Evolutionary conservation across 2,329 filamentous ascomycete species (phyloP).

Genomic region (Colletotrichum sp.): DNA sequence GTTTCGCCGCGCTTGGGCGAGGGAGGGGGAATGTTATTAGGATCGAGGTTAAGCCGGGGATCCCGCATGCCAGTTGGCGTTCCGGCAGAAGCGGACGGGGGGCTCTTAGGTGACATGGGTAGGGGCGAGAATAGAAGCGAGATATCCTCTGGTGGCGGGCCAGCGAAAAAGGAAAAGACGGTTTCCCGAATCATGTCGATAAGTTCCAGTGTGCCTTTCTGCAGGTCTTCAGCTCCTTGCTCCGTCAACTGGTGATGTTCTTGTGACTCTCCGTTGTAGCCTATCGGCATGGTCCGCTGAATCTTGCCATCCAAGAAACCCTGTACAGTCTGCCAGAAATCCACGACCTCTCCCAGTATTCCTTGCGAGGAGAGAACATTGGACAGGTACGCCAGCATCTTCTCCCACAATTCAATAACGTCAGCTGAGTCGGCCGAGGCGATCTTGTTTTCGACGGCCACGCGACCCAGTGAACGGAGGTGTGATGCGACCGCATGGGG

Average conservation of each 20-base stretch:
- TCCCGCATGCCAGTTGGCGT: conserved; percentile 65
- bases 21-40: conserved; percentile 75
- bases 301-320: conserved; percentile 88
- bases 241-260: conserved; percentile 81
- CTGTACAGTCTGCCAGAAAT: conserved; percentile 93
- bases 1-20: conserved; percentile 81
- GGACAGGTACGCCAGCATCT: conserved; percentile 76
- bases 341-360: conserved; percentile 85
- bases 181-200: conserved; percentile 82
- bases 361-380: conserved; percentile 80
- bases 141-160: conserved; percentile 88
- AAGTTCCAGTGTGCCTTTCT: conserved; percentile 81
- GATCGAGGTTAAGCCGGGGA: conserved; percentile 81
- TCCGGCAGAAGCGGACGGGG: conserved; percentile 54
- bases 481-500: conserved; percentile 75
- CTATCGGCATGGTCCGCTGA: conserved; percentile 78
- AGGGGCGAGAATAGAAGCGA: conserved; percentile 85
- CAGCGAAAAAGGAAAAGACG: conserved; percentile 81
- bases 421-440: conserved; percentile 78
- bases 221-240: conserved; percentile 73
- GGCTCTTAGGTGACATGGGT: conserved; percentile 72
- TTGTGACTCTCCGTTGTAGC: conserved; percentile 81
- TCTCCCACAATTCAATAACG: conserved; percentile 92
- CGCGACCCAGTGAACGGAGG: conserved; percentile 74
- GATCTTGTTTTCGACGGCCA: conserved; percentile 64